Evolutionary conservation across 352 stramenopile genomes (phyloP).

Genomic region (Globisporangium middletonii): DNA sequence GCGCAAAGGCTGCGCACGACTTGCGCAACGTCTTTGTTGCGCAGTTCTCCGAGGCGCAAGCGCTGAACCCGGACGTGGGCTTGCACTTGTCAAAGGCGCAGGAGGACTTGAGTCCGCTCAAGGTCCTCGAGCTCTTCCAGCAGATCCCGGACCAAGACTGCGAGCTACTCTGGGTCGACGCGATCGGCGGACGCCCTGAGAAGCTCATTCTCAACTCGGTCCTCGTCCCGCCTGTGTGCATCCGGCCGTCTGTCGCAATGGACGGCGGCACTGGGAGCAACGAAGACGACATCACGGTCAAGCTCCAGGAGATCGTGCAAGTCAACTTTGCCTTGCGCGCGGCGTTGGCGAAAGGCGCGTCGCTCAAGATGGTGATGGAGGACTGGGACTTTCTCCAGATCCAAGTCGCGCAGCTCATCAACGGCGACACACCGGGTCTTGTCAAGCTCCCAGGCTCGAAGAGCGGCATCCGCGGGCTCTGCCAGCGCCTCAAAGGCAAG

Average conservation of each 20-base stretch:
- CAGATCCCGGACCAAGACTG: conserved; percentile 97
- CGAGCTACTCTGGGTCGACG: conserved; percentile 96
- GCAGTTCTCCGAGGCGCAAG: conserved; percentile 72
- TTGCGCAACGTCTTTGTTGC: conserved; percentile 82
- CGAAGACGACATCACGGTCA: conserved; percentile 98
- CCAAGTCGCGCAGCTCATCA: conserved; percentile 97
- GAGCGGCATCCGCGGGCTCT: conserved; percentile 96
- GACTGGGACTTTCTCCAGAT: conserved; percentile 99
- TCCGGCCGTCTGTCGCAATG: conserved; percentile 98
- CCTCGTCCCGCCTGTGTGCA: conserved; percentile 98
- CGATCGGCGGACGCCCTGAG: conserved; percentile 92
- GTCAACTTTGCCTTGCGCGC: conserved; percentile 96
- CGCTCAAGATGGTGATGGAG: conserved; percentile 98
- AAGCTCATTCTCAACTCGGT: conserved; percentile 97
- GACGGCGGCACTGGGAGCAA: conserved; percentile 94
- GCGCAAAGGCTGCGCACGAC: conserved; percentile 81
- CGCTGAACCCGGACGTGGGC: conserved; percentile 80
- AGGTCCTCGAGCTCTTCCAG: conserved; percentile 93
- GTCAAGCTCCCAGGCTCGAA: conserved; percentile 90
- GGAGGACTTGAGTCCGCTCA: conserved; percentile 88
- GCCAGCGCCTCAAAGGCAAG: conserved; percentile 97
- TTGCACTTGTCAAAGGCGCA: conserved; percentile 84
- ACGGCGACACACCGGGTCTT: conserved; percentile 97
- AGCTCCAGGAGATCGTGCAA: conserved; percentile 99
- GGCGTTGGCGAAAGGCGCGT: conserved; percentile 92